Evolutionary conservation across 2,329 filamentous ascomycete species (phyloP).

Genomic region (Aspergillus pseudoterreus): DNA sequence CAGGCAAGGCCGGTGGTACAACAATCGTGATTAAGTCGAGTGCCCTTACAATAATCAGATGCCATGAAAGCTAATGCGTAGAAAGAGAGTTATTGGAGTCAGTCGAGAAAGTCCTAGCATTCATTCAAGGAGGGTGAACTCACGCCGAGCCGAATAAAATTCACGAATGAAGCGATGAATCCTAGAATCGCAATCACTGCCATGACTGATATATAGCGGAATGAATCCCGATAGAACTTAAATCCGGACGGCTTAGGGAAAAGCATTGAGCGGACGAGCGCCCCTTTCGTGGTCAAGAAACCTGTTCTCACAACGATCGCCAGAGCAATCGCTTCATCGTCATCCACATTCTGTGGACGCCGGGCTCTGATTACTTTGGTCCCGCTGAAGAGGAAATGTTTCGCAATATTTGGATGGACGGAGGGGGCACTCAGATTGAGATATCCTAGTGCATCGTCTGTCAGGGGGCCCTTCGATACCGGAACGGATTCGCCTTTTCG

Average conservation of each 20-base stretch:
- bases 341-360: constrained; percentile 78
- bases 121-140: constrained; percentile 14
- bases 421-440: constrained; percentile 78
- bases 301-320: constrained; percentile 91
- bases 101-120: constrained; percentile 16
- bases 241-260: constrained; percentile 98
- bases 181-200: constrained; percentile 77
- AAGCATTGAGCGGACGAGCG: constrained; percentile 93
- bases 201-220: constrained; percentile 98
- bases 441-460: constrained; percentile 69
- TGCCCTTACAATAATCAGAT: constrained; percentile 85
- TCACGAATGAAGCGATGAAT: constrained; percentile 86
- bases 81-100: neutral
- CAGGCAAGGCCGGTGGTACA: constrained; percentile 88
- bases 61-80: constrained; percentile 65
- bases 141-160: constrained; percentile 76
- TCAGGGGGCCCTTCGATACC: constrained; percentile 85
- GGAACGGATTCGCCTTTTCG: constrained; percentile 81
- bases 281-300: constrained; percentile 96
- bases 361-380: constrained; percentile 92
- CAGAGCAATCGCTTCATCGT: constrained; percentile 84
- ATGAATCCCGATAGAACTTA: constrained; percentile 97
- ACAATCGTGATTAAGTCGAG: constrained; percentile 97
- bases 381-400: constrained; percentile 88
- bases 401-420: constrained; percentile 76